Evolutionary conservation across 2,329 filamentous ascomycete species (phyloP).

Genomic region (Colletotrichum somersetense): DNA sequence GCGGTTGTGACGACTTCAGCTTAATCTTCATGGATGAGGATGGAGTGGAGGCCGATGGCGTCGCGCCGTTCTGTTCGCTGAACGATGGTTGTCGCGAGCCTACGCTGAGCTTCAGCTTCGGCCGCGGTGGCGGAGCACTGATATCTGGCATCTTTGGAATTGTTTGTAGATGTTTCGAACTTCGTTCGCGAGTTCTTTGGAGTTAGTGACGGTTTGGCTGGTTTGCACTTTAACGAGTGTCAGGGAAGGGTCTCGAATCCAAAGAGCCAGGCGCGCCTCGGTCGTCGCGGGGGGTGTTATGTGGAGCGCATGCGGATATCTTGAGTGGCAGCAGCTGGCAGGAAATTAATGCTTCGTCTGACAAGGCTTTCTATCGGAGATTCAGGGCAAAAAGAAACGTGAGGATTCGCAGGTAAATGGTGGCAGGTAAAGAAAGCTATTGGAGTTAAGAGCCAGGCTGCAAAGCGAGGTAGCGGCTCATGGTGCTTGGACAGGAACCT

Average conservation of each 20-base stretch:
- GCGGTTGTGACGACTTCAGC: conserved; percentile 54
- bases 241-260: background rate
- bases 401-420: background rate
- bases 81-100: conserved; percentile 41
- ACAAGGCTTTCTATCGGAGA: too few species aligned
- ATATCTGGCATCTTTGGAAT: conserved; percentile 38
- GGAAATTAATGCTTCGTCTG: too few species aligned
- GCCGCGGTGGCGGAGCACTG: conserved; percentile 43
- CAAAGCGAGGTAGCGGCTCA: background rate
- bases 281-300: conserved; percentile 2
- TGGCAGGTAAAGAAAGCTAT: background rate
- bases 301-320: conserved; percentile 15
- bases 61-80: conserved; percentile 41
- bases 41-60: conserved; percentile 42
- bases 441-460: background rate
- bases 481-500: conserved; percentile 8
- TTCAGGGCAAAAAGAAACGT: too few species aligned
- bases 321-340: background rate
- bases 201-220: background rate
- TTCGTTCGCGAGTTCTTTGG: background rate
- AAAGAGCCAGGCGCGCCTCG: conserved; percentile 15
- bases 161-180: background rate
- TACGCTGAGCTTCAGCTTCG: conserved; percentile 46
- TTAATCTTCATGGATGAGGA: conserved; percentile 53
- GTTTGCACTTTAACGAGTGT: background rate